Evolutionary conservation across 148 eudicot species (phyloP), one percentile per base, ranked within the genome.

Genomic region (Amaranthus hypochondriacus): DNA sequence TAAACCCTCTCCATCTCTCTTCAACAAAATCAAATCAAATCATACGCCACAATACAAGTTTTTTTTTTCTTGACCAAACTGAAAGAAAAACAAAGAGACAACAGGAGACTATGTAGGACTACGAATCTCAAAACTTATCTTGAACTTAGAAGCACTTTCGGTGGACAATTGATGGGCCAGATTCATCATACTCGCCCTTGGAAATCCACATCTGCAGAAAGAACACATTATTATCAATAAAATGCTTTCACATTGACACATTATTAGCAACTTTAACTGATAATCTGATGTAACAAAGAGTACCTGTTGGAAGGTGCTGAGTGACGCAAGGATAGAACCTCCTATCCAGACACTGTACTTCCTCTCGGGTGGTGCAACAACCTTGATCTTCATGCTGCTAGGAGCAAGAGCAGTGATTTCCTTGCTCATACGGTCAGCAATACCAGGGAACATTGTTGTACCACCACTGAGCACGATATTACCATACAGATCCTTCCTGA

Each of bases 391-490:
- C 84, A 81, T 81, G 81, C 84, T 81, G 69, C 84, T 81, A 5
- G 84, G 84, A 66, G 84, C 84, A 67, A 81, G 80, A 44, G 84
- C 84, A 6, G 84, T 81, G 64, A 81, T 81, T 15, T 81, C 84
- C 55, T 81, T 81, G 76, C 84, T 81, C 84, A 81, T 81, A 66
- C 84, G 74, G 71, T 82, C 85, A 78, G 85, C 85, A 56, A 82
- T 82, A 53, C 85, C 85, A 39, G 85, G 68, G 76, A 82, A 82
- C 85, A 82, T 82, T 2, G 85, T 82, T 47, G 85, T 75, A 42
- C 85, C 85, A 78, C 85, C 85, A 78, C 85, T 82, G 68, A 82
- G 85, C 71, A 82, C 85, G 46, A 82, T 82, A 75, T 82, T 79
- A 62, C 85, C 85, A 52, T 82, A 82, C 3, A 82, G 68, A 50